Conservation (phyloP, 352 stramenopile species). For the Paralagenidium karlingii region DNA sequence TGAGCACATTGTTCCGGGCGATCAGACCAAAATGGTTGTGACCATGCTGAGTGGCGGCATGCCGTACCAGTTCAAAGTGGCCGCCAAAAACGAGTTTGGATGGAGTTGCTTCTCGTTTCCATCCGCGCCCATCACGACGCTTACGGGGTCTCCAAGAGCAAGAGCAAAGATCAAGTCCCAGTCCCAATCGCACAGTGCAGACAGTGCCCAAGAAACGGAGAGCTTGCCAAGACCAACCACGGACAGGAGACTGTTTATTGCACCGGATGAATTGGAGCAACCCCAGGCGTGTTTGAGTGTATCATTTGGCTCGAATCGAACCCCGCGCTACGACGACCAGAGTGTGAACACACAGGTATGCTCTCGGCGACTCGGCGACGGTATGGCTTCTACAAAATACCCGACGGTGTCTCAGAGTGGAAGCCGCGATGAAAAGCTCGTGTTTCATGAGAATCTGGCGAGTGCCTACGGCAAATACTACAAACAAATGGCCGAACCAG, state of each 20-base stretch:
- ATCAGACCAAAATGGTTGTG: conserved; percentile 14
- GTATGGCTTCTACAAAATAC: conserved; percentile 23
- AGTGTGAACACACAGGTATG: conserved; percentile 13
- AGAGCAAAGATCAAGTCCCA: conserved; percentile 1
- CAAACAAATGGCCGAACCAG: conserved; percentile 38
- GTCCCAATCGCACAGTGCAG: conserved; percentile 1
- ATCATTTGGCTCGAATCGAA: conserved; percentile 45
- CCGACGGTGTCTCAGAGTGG: conserved; percentile 17
- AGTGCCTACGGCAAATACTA: conserved; percentile 58
- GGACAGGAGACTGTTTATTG: too few species aligned
- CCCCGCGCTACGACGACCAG: conserved; percentile 40
- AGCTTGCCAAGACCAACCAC: too few species aligned
- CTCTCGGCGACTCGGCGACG: too few species aligned
- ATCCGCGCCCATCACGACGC: conserved; percentile 36
- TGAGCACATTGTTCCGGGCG: conserved; percentile 19
- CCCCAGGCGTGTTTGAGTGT: too few species aligned
- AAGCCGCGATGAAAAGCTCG: conserved; percentile 30
- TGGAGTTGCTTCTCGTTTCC: conserved; percentile 61
- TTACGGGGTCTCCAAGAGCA: conserved; percentile 2
- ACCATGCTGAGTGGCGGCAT: conserved; percentile 58
- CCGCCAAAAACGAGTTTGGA: conserved; percentile 49
- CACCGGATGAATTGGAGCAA: too few species aligned
- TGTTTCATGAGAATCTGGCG: conserved; percentile 51
- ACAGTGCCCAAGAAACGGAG: too few species aligned
- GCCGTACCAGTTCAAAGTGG: conserved; percentile 78